Base-by-base conservation (phyloP, 495 filamentous ascomycete species). In the Staphylotrichum tortipilum region DNA sequence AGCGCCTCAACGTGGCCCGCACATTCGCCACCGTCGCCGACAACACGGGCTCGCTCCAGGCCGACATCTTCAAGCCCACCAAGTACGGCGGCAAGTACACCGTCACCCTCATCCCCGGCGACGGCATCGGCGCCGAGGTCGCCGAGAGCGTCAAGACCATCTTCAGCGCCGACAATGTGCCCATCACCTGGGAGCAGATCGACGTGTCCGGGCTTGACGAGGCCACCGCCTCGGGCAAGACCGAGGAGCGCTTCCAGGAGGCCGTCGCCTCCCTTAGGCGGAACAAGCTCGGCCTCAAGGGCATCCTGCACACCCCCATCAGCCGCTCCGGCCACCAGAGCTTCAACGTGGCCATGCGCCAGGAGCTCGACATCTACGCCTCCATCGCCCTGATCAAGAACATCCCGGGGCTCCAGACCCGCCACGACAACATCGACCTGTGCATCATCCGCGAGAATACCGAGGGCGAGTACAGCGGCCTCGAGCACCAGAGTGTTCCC, bases 391-490 rank as follows among this genome's bases (percentile, higher is more conserved):
- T 97, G 46, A 86, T 98, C 78, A 97, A 97, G 81, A 98, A 97
- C 76, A 97, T 98, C 65, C 92, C 92, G 51, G 92, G 92, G 50
- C 96, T 97, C 75, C 68, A 94, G 71, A 97, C 94, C 44, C 89
- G 92, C 63, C 92, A 98, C 77, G 83, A 94, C 61, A 80, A 90
- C 66, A 86, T 98, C 68, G 94, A 98, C 66, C 80, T 98, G 48
- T 94, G 89, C 81, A 95, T 98, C 68, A 95, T 98, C 70, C 92
- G 92, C 71, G 92, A 98, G 77, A 98, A 98, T 76, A 98, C 92
- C 66, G 92, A 98, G 76, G 92, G 92, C 62, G 92, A 98, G 78
- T 98, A 98, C 77, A 94, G 88, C 36, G 92, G 92, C 38, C 79
- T 98, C 44, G 92, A 98, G 78, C 92, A 98, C 75, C 94, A 98